These are phyloP conservation scores for Bipolaris oryzae DNA, from an alignment of 2,329 filamentous ascomycete species.

Conservation along the genomic window DNA sequence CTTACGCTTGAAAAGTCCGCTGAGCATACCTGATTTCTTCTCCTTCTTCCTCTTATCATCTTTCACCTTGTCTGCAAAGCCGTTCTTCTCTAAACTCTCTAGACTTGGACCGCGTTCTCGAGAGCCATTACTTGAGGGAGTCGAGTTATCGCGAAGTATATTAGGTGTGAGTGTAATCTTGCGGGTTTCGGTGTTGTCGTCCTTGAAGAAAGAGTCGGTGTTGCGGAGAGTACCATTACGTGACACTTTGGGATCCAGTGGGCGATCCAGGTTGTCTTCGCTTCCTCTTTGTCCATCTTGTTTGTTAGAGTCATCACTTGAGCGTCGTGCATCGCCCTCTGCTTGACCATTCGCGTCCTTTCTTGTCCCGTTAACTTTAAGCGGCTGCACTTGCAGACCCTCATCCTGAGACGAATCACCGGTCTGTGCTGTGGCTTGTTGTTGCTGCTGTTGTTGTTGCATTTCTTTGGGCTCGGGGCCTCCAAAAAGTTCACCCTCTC, in stretches of 20 bases:
- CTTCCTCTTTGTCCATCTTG: conserved; percentile 61
- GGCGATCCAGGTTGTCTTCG: conserved; percentile 68
- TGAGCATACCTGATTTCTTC: conserved; percentile 74
- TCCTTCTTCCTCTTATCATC: conserved; percentile 77
- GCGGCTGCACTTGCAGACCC: conserved; percentile 44
- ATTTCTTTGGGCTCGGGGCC: conserved; percentile 42
- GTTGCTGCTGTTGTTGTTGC: conserved; percentile 25
- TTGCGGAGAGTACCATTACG: conserved; percentile 87
- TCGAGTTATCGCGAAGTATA: conserved; percentile 79
- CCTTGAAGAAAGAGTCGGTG: conserved; percentile 96
- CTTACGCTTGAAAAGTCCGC: conserved; percentile 70
- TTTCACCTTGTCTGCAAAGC: conserved; percentile 65
- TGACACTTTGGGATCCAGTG: conserved; percentile 57
- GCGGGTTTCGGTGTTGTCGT: conserved; percentile 91
- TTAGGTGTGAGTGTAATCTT: conserved; percentile 98
- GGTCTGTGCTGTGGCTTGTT: conserved; percentile 30
- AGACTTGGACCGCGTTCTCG: conserved; percentile 68
- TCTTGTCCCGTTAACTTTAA: conserved; percentile 45
- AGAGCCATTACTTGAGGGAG: conserved; percentile 44
- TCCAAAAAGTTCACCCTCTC: conserved; percentile 55
- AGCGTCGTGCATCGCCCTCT: conserved; percentile 34
- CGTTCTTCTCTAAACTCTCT: conserved; percentile 75
- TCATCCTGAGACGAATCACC: conserved; percentile 53
- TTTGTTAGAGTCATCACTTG: conserved; percentile 49
- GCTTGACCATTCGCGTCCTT: conserved; percentile 32